Evolutionary conservation across 2,329 filamentous ascomycete species (phyloP).

Genomic region (Cercospora brassicicola): DNA sequence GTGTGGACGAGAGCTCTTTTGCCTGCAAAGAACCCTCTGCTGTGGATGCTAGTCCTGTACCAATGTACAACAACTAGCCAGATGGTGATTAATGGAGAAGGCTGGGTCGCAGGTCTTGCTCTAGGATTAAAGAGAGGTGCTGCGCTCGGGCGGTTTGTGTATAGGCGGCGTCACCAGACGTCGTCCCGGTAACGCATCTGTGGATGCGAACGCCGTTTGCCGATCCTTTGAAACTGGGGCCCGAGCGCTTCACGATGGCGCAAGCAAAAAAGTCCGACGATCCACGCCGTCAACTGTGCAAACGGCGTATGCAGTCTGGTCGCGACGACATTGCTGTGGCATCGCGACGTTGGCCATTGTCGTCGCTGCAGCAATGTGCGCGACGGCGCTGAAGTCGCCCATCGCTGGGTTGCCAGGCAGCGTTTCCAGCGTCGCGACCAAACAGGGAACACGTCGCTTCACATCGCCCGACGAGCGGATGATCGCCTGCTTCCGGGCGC

Average conservation of each 20-base stretch:
- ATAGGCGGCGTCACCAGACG: not conserved
- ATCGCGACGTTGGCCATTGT: not conserved
- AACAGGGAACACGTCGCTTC: not conserved
- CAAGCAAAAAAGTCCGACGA: not conserved
- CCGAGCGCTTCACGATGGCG: not conserved
- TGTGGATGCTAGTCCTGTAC: not conserved
- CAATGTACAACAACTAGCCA: not conserved
- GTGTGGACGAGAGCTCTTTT: not conserved
- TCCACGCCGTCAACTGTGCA: not conserved
- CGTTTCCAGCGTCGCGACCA: not conserved
- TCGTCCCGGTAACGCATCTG: conserved; percentile 1
- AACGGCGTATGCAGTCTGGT: not conserved
- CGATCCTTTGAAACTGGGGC: not conserved
- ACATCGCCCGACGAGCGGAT: not conserved
- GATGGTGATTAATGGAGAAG: conserved; percentile 1
- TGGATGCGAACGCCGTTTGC: not conserved
- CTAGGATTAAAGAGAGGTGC: conserved; percentile 3
- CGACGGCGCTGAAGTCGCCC: not conserved
- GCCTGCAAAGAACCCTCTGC: conserved; percentile 1
- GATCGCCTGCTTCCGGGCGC: conserved; percentile 5
- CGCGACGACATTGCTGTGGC: conserved; percentile 1
- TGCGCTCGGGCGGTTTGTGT: conserved; percentile 4
- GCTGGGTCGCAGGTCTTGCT: not conserved
- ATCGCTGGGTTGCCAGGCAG: not conserved
- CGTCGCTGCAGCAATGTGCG: conserved; percentile 3